Evolutionary conservation across 2,329 filamentous ascomycete genomes (phyloP).

Genomic region (Talaromyces sp.): DNA sequence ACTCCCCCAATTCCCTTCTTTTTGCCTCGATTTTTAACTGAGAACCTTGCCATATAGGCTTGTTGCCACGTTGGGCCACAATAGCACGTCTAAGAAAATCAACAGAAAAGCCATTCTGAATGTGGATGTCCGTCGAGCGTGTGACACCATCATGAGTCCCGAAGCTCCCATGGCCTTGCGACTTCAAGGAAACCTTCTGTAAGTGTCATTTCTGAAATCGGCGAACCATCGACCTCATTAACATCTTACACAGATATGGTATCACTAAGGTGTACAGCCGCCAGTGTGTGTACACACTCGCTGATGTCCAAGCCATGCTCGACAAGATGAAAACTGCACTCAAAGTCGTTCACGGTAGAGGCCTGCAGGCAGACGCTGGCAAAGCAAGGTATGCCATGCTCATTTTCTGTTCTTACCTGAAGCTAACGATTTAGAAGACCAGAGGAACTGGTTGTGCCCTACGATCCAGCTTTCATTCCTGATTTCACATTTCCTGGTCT

Average conservation of each 20-base stretch:
- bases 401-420: neutral
- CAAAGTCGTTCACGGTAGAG: constrained; percentile 55
- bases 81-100: constrained; percentile 67
- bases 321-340: constrained; percentile 69
- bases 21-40: neutral
- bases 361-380: constrained; percentile 67
- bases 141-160: constrained; percentile 79
- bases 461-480: constrained; percentile 78
- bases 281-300: constrained; percentile 81
- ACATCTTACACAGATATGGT: constrained; percentile 56
- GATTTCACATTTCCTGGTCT: constrained; percentile 61
- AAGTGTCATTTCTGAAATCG: constrained; percentile 26
- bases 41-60: constrained; percentile 58
- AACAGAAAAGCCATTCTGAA: constrained; percentile 82
- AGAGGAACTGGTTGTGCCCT: constrained; percentile 70
- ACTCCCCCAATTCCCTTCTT: neutral
- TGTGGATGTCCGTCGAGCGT: constrained; percentile 83
- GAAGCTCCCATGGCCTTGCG: constrained; percentile 85
- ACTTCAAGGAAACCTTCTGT: constrained; percentile 84
- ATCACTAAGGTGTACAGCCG: constrained; percentile 81
- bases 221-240: neutral
- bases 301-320: constrained; percentile 72
- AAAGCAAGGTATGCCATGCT: constrained; percentile 62
- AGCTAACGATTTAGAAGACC: constrained; percentile 50
- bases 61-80: constrained; percentile 79